Conservation (phyloP, 805 yeast species). For the Candida qinlingensis region DNA sequence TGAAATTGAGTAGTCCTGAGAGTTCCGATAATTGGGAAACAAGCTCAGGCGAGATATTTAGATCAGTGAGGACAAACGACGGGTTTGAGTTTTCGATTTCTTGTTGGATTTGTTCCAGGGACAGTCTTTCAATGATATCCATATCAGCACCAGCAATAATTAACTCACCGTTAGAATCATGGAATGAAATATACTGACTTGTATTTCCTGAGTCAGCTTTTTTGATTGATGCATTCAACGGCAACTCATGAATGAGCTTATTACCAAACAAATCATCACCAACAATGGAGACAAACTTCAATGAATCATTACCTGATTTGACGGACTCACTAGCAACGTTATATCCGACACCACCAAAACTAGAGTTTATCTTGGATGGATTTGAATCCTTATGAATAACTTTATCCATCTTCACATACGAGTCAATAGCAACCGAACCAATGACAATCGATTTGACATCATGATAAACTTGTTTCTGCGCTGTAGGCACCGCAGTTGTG, state of each 20-base stretch:
- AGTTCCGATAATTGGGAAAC: conserved; percentile 31
- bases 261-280: conserved; percentile 56
- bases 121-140: conserved; percentile 55
- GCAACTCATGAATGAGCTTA: conserved; percentile 30
- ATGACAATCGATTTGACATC: conserved; percentile 39
- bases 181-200: conserved; percentile 72
- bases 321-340: conserved; percentile 67
- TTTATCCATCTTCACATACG: conserved; percentile 45
- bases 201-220: conserved; percentile 30
- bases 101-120: conserved; percentile 35
- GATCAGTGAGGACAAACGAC: conserved; percentile 53
- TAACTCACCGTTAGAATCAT: conserved; percentile 55
- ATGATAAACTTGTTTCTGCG: not conserved
- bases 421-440: conserved; percentile 76
- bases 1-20: conserved; percentile 23
- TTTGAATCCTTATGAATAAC: conserved; percentile 55
- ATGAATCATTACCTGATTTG: conserved; percentile 26
- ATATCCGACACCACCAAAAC: conserved; percentile 82
- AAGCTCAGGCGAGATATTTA: conserved; percentile 50
- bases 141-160: conserved; percentile 81
- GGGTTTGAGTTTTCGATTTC: conserved; percentile 42
- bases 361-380: conserved; percentile 53
- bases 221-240: conserved; percentile 23
- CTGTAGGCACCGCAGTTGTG: not conserved
- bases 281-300: conserved; percentile 51